phyloP scores from a whole-genome alignment of 345 rosid genomes.

The Geranium brycei region DNA sequence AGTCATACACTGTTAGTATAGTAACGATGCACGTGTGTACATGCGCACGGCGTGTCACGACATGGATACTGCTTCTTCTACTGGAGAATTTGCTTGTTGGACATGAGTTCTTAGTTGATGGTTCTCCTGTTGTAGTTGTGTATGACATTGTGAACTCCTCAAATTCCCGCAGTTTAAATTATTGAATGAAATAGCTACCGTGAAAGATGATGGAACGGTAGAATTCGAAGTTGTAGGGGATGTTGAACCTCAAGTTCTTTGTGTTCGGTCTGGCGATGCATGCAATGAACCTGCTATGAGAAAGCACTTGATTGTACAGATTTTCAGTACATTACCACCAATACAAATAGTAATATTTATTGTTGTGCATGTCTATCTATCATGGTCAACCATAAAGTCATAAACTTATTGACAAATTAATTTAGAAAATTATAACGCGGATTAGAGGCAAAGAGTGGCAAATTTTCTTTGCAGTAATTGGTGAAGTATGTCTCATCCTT shows the following conservation, averaged over 20 bases:
- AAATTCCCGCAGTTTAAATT: constrained; percentile 54
- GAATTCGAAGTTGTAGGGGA: constrained; percentile 78
- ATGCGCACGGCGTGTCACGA: no score
- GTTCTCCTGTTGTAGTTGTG: no score
- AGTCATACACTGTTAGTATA: no score
- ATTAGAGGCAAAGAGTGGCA: background rate
- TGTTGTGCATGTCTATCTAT: constrained; percentile 19
- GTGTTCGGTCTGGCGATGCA: constrained; percentile 18
- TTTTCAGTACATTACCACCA: constrained; percentile 55
- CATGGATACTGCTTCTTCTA: no score
- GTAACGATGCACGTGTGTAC: no score
- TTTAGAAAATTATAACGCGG: background rate
- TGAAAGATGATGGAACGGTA: constrained; percentile 90
- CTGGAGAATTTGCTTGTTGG: no score
- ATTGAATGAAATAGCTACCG: constrained; percentile 82
- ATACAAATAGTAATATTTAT: constrained; percentile 52
- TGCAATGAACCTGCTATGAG: constrained; percentile 27
- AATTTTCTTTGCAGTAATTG: background rate
- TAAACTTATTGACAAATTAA: no score
- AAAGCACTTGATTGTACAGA: constrained; percentile 60
- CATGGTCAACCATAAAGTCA: no score
- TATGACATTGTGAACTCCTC: constrained; percentile 8
- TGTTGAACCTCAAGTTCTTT: constrained; percentile 42
- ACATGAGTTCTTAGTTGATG: no score
- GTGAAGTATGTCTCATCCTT: background rate